A percentile compares a stretch with the other conserved stretches of the same genome.
Evolutionary conservation across 1,284 basidiomycete species (phyloP).

Genomic region (Pterulicium gracile): DNA sequence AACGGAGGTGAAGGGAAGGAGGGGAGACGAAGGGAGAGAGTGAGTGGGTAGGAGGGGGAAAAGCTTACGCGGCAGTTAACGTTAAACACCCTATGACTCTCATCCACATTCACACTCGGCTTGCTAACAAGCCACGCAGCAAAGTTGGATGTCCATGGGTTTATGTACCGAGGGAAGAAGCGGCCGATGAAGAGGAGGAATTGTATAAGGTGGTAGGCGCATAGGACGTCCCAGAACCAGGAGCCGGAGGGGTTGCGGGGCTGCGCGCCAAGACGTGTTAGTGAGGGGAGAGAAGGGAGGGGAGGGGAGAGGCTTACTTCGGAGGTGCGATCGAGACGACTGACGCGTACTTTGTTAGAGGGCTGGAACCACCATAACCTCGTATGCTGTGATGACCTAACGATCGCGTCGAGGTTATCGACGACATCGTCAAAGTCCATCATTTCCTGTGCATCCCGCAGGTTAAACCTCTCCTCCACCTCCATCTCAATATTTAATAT

Average conservation of each 20-base stretch:
- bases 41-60: slow-evolving; percentile 15
- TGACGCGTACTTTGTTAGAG: slow-evolving; percentile 63
- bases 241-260: slow-evolving; percentile 37
- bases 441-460: slow-evolving; percentile 70
- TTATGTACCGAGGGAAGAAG: slow-evolving; percentile 42
- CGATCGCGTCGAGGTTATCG: slow-evolving; percentile 44
- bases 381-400: slow-evolving; percentile 70
- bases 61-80: slow-evolving; percentile 65
- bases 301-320: slow-evolving; percentile 42
- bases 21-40: slow-evolving; percentile 3
- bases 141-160: slow-evolving; percentile 42
- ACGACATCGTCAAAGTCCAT: slow-evolving; percentile 58
- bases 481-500: slow-evolving; percentile 73
- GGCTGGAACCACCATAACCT: slow-evolving; percentile 96
- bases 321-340: slow-evolving; percentile 63
- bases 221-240: slow-evolving; percentile 60
- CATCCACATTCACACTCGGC: slow-evolving; percentile 49
- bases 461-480: slow-evolving; percentile 76
- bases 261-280: slow-evolving; percentile 20
- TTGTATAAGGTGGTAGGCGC: slow-evolving; percentile 73
- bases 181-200: slow-evolving; percentile 67
- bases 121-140: slow-evolving; percentile 50
- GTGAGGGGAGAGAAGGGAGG: slow-evolving; percentile 16
- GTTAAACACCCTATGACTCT: slow-evolving; percentile 74
- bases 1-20: slow-evolving; percentile 13